Evolutionary conservation across 140 eudicot genomes (phyloP).

Genomic region (Anethum foeniculum): DNA sequence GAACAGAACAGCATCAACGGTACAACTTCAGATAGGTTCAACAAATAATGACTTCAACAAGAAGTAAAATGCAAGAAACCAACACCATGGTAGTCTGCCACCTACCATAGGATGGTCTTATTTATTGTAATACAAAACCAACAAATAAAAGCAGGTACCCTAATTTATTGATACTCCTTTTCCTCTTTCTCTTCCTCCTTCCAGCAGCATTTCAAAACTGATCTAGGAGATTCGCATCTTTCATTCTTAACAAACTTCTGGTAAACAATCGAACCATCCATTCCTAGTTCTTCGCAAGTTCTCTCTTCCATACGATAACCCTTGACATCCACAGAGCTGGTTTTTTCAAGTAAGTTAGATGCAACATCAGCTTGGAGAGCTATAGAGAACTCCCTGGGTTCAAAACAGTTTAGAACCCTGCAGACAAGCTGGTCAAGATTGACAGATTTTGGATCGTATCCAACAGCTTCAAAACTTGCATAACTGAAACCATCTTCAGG

Average conservation of each 20-base stretch:
- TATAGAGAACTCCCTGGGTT: slow-evolving; percentile 66
- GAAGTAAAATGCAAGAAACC: not conserved
- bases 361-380: slow-evolving; percentile 59
- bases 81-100: not conserved
- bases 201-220: slow-evolving; percentile 57
- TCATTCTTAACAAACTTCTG: slow-evolving; percentile 56
- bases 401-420: slow-evolving; percentile 67
- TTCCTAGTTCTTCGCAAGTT: slow-evolving; percentile 52
- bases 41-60: not conserved
- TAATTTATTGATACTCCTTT: slow-evolving; percentile 40
- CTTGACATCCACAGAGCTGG: slow-evolving; percentile 28
- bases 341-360: slow-evolving; percentile 21
- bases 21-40: not conserved
- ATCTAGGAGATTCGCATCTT: slow-evolving; percentile 57
- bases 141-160: not conserved
- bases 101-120: not conserved
- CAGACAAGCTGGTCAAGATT: slow-evolving; percentile 33
- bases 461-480: slow-evolving; percentile 94
- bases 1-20: not conserved
- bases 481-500: slow-evolving; percentile 95
- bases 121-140: not conserved
- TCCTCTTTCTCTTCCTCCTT: slow-evolving; percentile 56
- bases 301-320: slow-evolving; percentile 51
- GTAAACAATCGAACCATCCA: slow-evolving; percentile 57
- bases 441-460: slow-evolving; percentile 47